These are phyloP conservation scores for Monilinia fructigena DNA, from an alignment of 2,329 filamentous ascomycete genomes.

Conservation along the genomic window DNA sequence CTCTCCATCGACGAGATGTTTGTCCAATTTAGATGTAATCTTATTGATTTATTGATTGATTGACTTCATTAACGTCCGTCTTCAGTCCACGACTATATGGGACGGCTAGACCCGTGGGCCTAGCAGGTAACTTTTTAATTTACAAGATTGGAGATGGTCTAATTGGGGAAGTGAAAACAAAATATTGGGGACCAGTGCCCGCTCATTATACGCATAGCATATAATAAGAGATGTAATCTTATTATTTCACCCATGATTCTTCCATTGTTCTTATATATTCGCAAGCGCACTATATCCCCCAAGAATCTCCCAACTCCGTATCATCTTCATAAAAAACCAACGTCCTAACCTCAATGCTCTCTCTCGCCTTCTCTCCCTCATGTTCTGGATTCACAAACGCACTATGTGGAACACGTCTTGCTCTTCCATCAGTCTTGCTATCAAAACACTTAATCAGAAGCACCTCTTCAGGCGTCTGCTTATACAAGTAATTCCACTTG, in stretches of 20 bases:
- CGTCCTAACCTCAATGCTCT: slow-evolving; percentile 58
- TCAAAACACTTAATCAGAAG: slow-evolving; percentile 63
- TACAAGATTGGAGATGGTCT: no score
- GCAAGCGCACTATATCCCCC: neutral
- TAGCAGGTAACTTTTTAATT: no score
- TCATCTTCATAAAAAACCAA: slow-evolving; percentile 47
- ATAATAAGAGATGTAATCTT: no score
- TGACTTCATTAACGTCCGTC: no score
- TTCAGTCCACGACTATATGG: no score
- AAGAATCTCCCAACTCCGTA: slow-evolving; percentile 2
- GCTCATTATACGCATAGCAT: no score
- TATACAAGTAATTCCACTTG: slow-evolving; percentile 54
- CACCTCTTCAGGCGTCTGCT: slow-evolving; percentile 53
- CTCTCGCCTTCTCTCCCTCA: slow-evolving; percentile 43
- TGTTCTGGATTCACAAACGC: slow-evolving; percentile 54
- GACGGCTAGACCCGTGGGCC: no score
- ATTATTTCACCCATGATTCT: neutral
- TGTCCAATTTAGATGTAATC: neutral
- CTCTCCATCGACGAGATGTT: neutral
- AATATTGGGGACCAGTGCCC: no score
- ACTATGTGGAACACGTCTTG: slow-evolving; percentile 54
- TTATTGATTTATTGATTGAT: no score
- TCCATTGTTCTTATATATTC: neutral
- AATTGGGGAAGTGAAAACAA: no score
- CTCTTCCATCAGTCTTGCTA: slow-evolving; percentile 53